Base-by-base conservation (phyloP, 108 stramenopile species). In the Craspedostauros australis region DNA sequence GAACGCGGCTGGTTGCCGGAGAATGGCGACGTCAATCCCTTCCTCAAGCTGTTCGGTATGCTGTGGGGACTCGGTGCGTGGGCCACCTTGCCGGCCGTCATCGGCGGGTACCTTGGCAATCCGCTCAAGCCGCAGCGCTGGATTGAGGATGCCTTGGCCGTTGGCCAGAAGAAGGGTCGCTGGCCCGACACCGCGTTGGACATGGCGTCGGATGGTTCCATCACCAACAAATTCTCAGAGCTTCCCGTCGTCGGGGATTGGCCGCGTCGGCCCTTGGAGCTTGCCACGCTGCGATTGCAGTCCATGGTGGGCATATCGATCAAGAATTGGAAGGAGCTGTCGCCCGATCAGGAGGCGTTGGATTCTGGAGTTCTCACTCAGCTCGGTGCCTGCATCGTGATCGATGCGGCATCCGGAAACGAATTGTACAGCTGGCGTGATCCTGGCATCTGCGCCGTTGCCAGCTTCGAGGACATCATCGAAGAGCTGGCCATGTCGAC, bases 61-160 rank as follows among this genome's bases (percentile, higher is more conserved):
- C 78, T 94, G n/a, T 86, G 46, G 33, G 92, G 92, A 14, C 73
- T 94, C 23, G 92, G 92, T 27, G 88, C 86, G 0, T 88, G 88
- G 86, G 88, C 86, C 5, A 94, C 92, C 15, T 57, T 94, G n/a
- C 92, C 92, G 25, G 79, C 86, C 19, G 92, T 94, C 5, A 88
- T 94, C 48, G 86, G 84, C 9, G 93, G 93, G 15, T 94, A 94
- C 72, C 72, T 94, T 49, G 93, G 93, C 15, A 94, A 90, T 67
- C 93, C 93, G n/a, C 88, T 83, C 33, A 64, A 42, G 12, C 53
- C 72, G 19, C 82, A 84, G 50, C 77, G 75, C 15, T 94, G 93
- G 93, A 90, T 94, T 36, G 80, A 85, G 64, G 84, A 83, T 69
- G 88, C 93, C 6, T 57, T 94, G 33, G 82, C 80, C 18, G 75